These are phyloP conservation scores for Nakazawaea wickerhamii DNA, from an alignment of 805 yeast genomes.

Conservation along the genomic window DNA sequence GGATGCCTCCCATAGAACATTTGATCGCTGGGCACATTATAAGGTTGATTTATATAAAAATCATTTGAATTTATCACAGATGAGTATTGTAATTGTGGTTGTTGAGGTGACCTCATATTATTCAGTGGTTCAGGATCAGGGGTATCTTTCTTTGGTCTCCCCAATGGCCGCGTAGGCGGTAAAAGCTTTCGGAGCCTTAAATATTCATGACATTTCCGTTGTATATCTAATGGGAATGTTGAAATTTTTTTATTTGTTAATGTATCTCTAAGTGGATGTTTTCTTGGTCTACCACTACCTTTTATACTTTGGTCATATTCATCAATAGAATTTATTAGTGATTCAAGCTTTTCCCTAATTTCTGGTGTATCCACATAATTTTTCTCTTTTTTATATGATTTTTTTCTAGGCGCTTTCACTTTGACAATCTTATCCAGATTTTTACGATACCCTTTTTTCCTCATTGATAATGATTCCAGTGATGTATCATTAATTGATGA, in stretches of 20 bases:
- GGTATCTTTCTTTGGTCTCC: constrained; percentile 16
- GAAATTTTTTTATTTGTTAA: constrained; percentile 10
- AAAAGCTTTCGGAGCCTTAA: constrained; percentile 14
- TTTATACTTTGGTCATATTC: constrained; percentile 12
- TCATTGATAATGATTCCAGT: no score
- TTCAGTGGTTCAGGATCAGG: no score
- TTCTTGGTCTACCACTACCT: constrained; percentile 14
- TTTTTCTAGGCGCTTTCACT: constrained; percentile 1
- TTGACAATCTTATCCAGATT: background rate
- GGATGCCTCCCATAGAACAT: constrained; percentile 2
- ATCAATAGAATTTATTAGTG: constrained; percentile 4
- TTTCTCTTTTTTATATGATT: constrained; percentile 3
- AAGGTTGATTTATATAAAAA: background rate
- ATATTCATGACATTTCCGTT: constrained; percentile 8
- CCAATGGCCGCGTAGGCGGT: constrained; percentile 25
- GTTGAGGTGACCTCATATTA: constrained; percentile 19
- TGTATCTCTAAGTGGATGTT: constrained; percentile 18
- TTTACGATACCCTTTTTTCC: constrained; percentile 8
- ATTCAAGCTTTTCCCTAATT: constrained; percentile 1
- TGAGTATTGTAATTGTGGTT: background rate
- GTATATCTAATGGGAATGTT: constrained; percentile 3
- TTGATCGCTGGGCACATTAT: constrained; percentile 1
- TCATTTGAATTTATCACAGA: background rate
- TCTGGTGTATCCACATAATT: constrained; percentile 21
- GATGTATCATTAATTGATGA: no score